phyloP scores from a whole-genome alignment of 495 filamentous ascomycete genomes.

The Aspergillus coremiiformis region DNA sequence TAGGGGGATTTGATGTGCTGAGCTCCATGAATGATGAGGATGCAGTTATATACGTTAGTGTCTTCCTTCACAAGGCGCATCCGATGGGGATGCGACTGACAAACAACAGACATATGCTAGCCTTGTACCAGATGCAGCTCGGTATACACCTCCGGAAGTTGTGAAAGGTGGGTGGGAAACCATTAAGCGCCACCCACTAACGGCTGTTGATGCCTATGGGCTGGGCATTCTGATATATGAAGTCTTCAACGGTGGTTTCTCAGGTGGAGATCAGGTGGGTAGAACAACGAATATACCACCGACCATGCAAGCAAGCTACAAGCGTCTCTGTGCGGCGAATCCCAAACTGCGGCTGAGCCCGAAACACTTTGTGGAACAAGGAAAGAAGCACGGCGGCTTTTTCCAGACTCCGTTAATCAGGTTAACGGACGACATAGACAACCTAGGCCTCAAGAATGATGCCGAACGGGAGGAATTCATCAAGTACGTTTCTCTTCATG shows the following conservation, averaged over 20 bases:
- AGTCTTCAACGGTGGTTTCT: constrained; percentile 78
- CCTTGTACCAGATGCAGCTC: constrained; percentile 70
- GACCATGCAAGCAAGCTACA: constrained; percentile 82
- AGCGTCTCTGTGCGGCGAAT: constrained; percentile 76
- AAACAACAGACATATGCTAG: constrained; percentile 66
- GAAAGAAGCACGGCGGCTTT: constrained; percentile 71
- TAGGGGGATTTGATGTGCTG: constrained; percentile 86
- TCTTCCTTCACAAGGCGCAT: neutral
- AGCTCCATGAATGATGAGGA: constrained; percentile 96
- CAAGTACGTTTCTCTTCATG: constrained; percentile 45
- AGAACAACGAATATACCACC: constrained; percentile 83
- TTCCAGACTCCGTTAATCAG: constrained; percentile 90
- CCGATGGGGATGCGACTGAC: neutral
- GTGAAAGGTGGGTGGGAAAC: constrained; percentile 80
- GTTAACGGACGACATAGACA: constrained; percentile 85
- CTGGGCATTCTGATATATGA: constrained; percentile 82
- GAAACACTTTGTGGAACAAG: constrained; percentile 83
- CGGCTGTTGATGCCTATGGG: constrained; percentile 78
- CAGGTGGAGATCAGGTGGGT: constrained; percentile 63
- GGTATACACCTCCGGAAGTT: constrained; percentile 81
- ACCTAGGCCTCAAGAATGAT: constrained; percentile 78
- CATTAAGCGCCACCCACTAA: constrained; percentile 73
- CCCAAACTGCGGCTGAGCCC: constrained; percentile 81
- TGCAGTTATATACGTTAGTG: constrained; percentile 75
- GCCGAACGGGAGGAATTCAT: constrained; percentile 79